Percentiles rank a stretch among this genome's conserved stretches.
phyloP scores from a whole-genome alignment of 2,329 filamentous ascomycete genomes.

The Dactylellina haptotyla region DNA sequence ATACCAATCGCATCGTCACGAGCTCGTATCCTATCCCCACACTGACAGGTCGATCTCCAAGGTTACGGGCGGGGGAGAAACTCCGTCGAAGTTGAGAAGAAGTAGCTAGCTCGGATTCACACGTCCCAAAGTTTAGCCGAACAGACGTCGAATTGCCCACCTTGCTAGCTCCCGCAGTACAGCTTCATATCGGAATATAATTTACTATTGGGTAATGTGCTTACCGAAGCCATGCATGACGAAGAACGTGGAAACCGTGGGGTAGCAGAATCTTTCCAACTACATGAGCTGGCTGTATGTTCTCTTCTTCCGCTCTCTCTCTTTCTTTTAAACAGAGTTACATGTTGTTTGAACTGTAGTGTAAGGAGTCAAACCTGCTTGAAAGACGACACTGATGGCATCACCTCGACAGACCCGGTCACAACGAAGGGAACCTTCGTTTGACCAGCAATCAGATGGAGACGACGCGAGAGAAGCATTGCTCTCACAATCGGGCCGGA shows the following conservation, averaged over 20 bases:
- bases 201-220: constrained; percentile 16
- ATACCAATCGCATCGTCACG: background rate
- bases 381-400: constrained; percentile 11
- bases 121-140: constrained; percentile 10
- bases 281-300: constrained; percentile 22
- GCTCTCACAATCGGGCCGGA: constrained; percentile 6
- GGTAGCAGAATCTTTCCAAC: constrained; percentile 17
- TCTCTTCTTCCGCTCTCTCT: no score
- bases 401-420: constrained; percentile 33
- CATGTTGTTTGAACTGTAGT: no score
- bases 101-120: constrained; percentile 16
- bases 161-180: no score
- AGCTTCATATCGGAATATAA: no score
- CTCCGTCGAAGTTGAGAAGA: constrained; percentile 23
- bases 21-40: constrained; percentile 1
- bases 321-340: no score
- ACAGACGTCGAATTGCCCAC: background rate
- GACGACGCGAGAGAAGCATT: constrained; percentile 28
- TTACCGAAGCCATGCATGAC: constrained; percentile 37
- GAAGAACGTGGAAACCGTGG: constrained; percentile 30
- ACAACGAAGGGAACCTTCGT: constrained; percentile 10
- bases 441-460: constrained; percentile 21
- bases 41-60: constrained; percentile 11
- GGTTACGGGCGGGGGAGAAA: constrained; percentile 11
- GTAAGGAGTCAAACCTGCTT: background rate